Percentiles rank a stretch among this genome's conserved stretches.
These are phyloP conservation scores for Populus alba DNA, from an alignment of 345 rosid species.

Conservation along the genomic window DNA sequence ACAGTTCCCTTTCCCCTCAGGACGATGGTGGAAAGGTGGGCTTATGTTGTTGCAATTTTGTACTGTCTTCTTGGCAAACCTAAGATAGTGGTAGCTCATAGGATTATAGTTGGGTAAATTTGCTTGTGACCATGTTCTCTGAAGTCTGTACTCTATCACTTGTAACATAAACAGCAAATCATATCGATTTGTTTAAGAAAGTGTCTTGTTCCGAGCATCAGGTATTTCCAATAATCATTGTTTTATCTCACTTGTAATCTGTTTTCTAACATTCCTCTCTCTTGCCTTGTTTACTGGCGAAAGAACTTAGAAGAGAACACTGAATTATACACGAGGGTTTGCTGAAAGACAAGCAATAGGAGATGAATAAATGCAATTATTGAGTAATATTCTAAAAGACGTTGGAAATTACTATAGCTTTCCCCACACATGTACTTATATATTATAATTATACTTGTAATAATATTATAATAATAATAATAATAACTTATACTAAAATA, in stretches of 20 bases:
- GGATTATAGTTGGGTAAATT: slow-evolving; percentile 6
- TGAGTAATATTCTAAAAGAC: no score
- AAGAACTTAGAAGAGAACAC: no score
- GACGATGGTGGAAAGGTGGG: slow-evolving; percentile 4
- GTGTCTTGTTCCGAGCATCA: not conserved
- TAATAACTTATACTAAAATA: no score
- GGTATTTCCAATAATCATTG: not conserved
- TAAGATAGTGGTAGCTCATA: slow-evolving; percentile 20
- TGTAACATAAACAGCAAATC: slow-evolving; percentile 33
- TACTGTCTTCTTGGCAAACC: slow-evolving; percentile 10
- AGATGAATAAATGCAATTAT: no score
- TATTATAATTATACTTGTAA: no score
- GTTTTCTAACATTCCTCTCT: not conserved
- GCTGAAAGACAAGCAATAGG: not conserved
- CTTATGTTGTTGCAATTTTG: slow-evolving; percentile 38
- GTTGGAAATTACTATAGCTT: no score
- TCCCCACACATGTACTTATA: no score
- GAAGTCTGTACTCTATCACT: slow-evolving; percentile 5
- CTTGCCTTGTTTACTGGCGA: not conserved
- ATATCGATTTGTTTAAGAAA: slow-evolving; percentile 11
- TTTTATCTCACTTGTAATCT: not conserved
- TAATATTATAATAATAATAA: no score
- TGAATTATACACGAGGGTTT: not conserved
- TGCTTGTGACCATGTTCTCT: not conserved
- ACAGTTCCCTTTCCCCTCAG: not conserved